Percentiles rank a stretch among this genome's conserved stretches.
Conservation (phyloP, 2,329 filamentous ascomycete genomes). For the Rhynchosporium secalis region DNA sequence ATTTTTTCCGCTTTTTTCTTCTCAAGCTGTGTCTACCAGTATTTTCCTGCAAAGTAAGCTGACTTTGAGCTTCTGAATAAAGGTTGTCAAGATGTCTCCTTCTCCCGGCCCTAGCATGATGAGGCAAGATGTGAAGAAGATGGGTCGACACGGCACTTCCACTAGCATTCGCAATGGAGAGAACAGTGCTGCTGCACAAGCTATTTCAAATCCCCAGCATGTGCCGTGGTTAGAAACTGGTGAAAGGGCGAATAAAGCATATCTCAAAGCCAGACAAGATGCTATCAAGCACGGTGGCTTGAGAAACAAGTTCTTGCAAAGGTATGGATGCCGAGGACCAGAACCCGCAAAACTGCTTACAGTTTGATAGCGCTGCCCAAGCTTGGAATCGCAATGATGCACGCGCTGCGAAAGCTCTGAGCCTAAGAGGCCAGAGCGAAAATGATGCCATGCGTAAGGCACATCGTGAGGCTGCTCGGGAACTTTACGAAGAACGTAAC, state of each 20-base stretch:
- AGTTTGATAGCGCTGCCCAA: constrained; percentile 73
- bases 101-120: constrained; percentile 68
- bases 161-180: constrained; percentile 67
- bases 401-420: constrained; percentile 90
- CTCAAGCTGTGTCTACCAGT: not conserved
- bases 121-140: constrained; percentile 60
- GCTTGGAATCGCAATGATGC: constrained; percentile 99
- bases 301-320: constrained; percentile 95
- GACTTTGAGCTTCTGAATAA: not conserved
- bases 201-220: constrained; percentile 84
- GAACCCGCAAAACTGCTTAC: constrained; percentile 17
- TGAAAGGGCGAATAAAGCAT: constrained; percentile 85
- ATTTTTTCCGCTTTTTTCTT: not conserved
- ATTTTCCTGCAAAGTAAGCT: not conserved
- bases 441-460: constrained; percentile 97
- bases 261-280: constrained; percentile 91
- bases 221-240: constrained; percentile 97
- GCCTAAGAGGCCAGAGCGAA: constrained; percentile 90
- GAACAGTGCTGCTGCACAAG: constrained; percentile 76
- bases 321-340: constrained; percentile 51
- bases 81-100: constrained; percentile 80
- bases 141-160: constrained; percentile 63
- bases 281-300: constrained; percentile 96
- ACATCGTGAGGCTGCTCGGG: constrained; percentile 87
- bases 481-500: constrained; percentile 93